Evolutionary conservation across 179 eudicot species (phyloP), one percentile per base, ranked within the genome.

Genomic region (Monotropa hypopitys): DNA sequence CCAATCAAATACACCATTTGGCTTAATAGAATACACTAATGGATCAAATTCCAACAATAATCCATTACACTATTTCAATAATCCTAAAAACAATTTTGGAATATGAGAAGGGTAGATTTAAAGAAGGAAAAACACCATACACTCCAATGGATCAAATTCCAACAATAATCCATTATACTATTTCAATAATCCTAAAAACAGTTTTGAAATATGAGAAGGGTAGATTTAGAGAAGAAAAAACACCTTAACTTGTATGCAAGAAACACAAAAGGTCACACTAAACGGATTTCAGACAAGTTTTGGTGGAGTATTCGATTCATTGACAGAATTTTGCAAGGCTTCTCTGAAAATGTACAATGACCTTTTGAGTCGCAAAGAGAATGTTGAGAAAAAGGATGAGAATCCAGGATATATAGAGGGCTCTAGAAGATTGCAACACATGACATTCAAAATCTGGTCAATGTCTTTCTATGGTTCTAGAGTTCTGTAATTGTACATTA

Each of bases 261-360:
- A 88, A 83, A 92, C 97, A 62, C 93, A 88, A 71, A 79, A 91
- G 84, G 87, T 84, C 43, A 92, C 97, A 18, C 57, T 94, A 45
- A 89, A 90, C 26, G 97, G 98, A 78, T 91, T 94, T 50, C 97
- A 92, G 79, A 88, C 97, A 9, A 95, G 97, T 33, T 90, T 94
- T 74, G 84, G 87, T 42, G 81, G 84, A 82, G 85, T 89, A 53
- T 94, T 92, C 54, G 94, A 92, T 59, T 79, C 91, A 45, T 76
- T 91, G 86, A 86, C 89, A 53, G 89, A 92, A 56, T 94, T 94
- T 74, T 91, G 93, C 42, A 89, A 78, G 80, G 88, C 88, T 59
- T 88, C 93, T 49, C 79, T 85, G 46, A 90, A 86, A 74, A 89
- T 90, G 89, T 92, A 90, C 72, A 80, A 84, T 80, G 93, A 89